These are phyloP conservation scores for Aspergillus aculeatinus DNA, from an alignment of 2,329 filamentous ascomycete genomes.

Conservation along the genomic window DNA sequence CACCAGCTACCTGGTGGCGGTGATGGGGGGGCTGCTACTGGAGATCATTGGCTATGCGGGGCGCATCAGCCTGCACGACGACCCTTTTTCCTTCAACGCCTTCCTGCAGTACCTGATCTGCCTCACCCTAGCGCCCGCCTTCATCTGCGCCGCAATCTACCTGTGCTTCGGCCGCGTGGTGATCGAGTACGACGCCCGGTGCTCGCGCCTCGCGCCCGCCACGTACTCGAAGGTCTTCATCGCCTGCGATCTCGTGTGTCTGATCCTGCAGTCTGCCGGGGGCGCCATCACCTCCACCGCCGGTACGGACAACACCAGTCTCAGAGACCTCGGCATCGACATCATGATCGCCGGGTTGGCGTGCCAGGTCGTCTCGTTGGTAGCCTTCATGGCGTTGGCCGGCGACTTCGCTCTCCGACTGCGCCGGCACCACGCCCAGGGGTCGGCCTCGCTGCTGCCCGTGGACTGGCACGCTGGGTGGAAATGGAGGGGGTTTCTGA, in stretches of 20 bases:
- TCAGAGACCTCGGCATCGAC: slow-evolving; percentile 49
- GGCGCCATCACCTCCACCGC: slow-evolving; percentile 17
- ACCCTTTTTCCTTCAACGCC: slow-evolving; percentile 46
- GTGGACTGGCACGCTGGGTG: too few species aligned
- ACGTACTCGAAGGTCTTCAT: slow-evolving; percentile 53
- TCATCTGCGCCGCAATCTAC: slow-evolving; percentile 64
- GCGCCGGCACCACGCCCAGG: not conserved
- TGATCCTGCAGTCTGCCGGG: slow-evolving; percentile 61
- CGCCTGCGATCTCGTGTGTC: slow-evolving; percentile 60
- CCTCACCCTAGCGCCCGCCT: slow-evolving; percentile 65
- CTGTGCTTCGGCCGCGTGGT: slow-evolving; percentile 48
- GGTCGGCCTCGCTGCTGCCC: too few species aligned
- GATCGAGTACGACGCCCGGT: slow-evolving; percentile 33
- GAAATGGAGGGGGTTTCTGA: too few species aligned
- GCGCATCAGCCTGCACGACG: slow-evolving; percentile 55
- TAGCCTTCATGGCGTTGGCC: slow-evolving; percentile 54
- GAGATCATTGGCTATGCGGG: slow-evolving; percentile 62
- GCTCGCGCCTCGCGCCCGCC: slow-evolving; percentile 33
- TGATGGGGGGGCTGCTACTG: slow-evolving; percentile 54
- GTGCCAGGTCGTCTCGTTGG: slow-evolving; percentile 60
- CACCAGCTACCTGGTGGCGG: slow-evolving; percentile 53
- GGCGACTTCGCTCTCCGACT: slow-evolving; percentile 52
- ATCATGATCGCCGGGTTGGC: slow-evolving; percentile 65
- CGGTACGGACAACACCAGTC: not conserved
- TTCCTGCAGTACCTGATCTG: slow-evolving; percentile 54